phyloP scores from a whole-genome alignment of 2,329 filamentous ascomycete genomes.

The Cryphonectria naterciae region DNA sequence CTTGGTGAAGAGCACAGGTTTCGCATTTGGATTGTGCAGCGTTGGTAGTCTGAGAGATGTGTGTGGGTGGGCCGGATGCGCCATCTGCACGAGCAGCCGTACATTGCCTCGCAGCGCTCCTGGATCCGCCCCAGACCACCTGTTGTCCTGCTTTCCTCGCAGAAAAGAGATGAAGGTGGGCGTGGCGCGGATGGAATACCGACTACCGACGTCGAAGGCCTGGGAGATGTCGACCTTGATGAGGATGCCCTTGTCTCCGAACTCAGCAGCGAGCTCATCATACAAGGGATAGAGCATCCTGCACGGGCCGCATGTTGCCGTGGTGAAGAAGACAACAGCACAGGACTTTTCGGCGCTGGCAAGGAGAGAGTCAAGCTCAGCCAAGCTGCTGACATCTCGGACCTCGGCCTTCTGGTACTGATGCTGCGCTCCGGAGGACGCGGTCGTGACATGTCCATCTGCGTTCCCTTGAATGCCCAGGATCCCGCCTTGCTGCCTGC shows the following conservation, averaged over 20 bases:
- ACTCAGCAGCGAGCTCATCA: slow-evolving; percentile 76
- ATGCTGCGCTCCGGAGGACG: slow-evolving; percentile 30
- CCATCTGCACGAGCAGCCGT: slow-evolving; percentile 73
- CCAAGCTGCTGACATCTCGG: slow-evolving; percentile 61
- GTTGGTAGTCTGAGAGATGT: slow-evolving; percentile 70
- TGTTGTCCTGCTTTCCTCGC: slow-evolving; percentile 73
- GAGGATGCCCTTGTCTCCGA: slow-evolving; percentile 68
- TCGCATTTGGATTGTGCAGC: slow-evolving; percentile 65
- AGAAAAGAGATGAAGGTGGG: slow-evolving; percentile 90
- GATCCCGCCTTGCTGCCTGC: slow-evolving; percentile 51
- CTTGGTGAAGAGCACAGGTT: slow-evolving; percentile 75
- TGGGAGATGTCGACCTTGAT: slow-evolving; percentile 82
- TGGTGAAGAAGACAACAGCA: slow-evolving; percentile 91
- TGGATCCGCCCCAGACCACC: slow-evolving; percentile 80
- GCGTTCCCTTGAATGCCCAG: slow-evolving; percentile 54
- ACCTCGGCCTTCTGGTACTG: slow-evolving; percentile 53
- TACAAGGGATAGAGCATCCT: slow-evolving; percentile 81
- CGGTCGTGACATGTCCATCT: slow-evolving; percentile 34
- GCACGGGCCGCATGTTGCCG: slow-evolving; percentile 83
- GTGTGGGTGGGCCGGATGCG: slow-evolving; percentile 77
- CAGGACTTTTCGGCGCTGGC: slow-evolving; percentile 65
- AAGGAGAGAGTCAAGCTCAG: slow-evolving; percentile 65
- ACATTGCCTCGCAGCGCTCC: slow-evolving; percentile 72
- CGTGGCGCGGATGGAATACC: slow-evolving; percentile 73
- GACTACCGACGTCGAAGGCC: slow-evolving; percentile 65